phyloP scores from a whole-genome alignment of 2,329 filamentous ascomycete species.

The Pestalotiopsis fici region DNA sequence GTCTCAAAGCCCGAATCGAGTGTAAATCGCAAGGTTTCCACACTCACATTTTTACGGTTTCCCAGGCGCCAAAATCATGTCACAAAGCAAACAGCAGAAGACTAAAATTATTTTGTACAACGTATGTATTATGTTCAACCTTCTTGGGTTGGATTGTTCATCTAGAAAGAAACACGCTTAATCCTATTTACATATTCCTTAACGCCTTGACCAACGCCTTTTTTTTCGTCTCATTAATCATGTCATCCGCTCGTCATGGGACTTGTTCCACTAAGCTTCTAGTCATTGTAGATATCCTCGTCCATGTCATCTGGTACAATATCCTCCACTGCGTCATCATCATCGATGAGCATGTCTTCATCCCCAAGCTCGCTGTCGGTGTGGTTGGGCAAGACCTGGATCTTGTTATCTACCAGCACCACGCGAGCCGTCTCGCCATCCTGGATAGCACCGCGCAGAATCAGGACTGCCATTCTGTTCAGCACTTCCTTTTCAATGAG shows the following conservation, averaged over 20 bases:
- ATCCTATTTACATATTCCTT: neutral
- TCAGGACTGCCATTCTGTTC: slow-evolving; percentile 88
- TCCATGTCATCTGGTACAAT: slow-evolving; percentile 61
- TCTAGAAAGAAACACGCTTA: neutral
- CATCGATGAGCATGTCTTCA: slow-evolving; percentile 72
- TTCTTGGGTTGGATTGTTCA: neutral
- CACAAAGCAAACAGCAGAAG: neutral
- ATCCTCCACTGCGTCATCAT: slow-evolving; percentile 75
- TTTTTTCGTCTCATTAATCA: slow-evolving; percentile 7
- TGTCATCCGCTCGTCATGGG: neutral
- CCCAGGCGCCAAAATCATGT: no score
- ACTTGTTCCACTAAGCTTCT: slow-evolving; percentile 8
- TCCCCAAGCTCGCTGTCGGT: slow-evolving; percentile 56
- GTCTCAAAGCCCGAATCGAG: neutral
- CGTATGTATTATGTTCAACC: neutral
- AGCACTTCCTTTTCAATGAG: slow-evolving; percentile 97
- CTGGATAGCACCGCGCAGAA: slow-evolving; percentile 79
- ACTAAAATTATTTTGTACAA: neutral
- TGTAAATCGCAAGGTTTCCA: neutral
- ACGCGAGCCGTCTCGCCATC: slow-evolving; percentile 86
- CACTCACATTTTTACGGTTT: neutral
- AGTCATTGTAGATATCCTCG: slow-evolving; percentile 51
- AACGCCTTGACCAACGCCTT: slow-evolving; percentile 3
- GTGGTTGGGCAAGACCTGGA: slow-evolving; percentile 84
- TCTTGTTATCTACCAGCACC: slow-evolving; percentile 75